phyloP scores from a whole-genome alignment of 2,329 filamentous ascomycete species.

The Alternaria angustiovoidea region DNA sequence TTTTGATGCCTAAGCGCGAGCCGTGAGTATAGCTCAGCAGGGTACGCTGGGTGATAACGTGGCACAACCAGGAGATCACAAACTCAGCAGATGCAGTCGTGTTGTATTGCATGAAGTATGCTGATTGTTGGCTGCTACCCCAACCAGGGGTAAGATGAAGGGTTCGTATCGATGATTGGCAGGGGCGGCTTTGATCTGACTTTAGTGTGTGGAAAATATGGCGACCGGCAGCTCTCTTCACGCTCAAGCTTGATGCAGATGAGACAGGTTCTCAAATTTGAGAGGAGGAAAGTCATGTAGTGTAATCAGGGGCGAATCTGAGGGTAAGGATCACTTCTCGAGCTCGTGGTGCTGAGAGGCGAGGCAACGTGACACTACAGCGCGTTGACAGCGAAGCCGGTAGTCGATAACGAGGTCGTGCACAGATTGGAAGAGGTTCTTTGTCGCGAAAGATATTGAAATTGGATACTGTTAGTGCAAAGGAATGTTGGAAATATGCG shows the following conservation, averaged over 20 bases:
- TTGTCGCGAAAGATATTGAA: not conserved
- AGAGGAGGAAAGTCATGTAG: slow-evolving; percentile 30
- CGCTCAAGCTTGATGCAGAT: slow-evolving; percentile 25
- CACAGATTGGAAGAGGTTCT: not conserved
- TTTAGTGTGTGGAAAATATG: slow-evolving; percentile 4
- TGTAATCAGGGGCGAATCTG: slow-evolving; percentile 30
- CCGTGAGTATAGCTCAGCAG: slow-evolving; percentile 11
- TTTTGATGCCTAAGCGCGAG: slow-evolving; percentile 10
- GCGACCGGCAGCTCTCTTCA: slow-evolving; percentile 20
- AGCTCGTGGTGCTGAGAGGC: slow-evolving; percentile 27
- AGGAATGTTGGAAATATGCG: not conserved
- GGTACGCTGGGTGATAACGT: slow-evolving; percentile 26
- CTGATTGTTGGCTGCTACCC: slow-evolving; percentile 32
- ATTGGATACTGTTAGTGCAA: not conserved
- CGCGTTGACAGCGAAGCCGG: slow-evolving; percentile 21
- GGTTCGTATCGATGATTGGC: slow-evolving; percentile 1
- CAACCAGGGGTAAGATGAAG: slow-evolving; percentile 19
- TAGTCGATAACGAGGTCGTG: slow-evolving; percentile 8
- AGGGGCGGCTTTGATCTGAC: not conserved
- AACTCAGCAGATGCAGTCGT: slow-evolving; percentile 33
- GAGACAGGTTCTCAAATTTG: slow-evolving; percentile 22
- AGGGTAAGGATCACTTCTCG: slow-evolving; percentile 26
- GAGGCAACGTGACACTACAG: slow-evolving; percentile 34
- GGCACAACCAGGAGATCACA: slow-evolving; percentile 30
- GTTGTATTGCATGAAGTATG: slow-evolving; percentile 29